Base-by-base conservation (phyloP, 2,329 filamentous ascomycete species). In the Aspergillus sp. region DNA sequence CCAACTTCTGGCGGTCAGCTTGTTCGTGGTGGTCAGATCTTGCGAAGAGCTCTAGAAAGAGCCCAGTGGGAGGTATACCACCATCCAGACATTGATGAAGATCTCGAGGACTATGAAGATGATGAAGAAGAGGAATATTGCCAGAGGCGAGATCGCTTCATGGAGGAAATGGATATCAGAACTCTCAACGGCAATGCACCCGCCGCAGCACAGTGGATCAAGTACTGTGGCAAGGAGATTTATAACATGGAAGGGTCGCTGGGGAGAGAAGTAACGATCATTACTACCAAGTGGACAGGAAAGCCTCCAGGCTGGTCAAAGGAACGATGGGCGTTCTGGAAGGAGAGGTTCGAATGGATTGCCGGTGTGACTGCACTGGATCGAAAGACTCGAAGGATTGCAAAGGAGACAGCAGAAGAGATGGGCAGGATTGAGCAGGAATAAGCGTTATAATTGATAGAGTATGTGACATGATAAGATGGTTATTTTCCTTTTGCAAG, bases 301-400 rank as follows among this genome's bases (percentile, higher is more conserved):
- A 8, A 11, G 5, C 19, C 5, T 27, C 19, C 19, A 19, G 42
- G 36, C 2, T 48, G 42, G 45, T 38, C 39, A 11, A 45, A 37
- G 28, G 39, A 48, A 11, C 35, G 42, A 29, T 45, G 45, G 45
- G 39, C n/a, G 8, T 45, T 45, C 11, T 48, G 45, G 45, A 33
- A 37, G 9, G 12, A 42, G n/a, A 36, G 45, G 19, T 38, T 45
- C 13, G 30, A 31, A 11, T 48, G 42, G 45, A 32, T 42, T 6
- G n/a, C 19, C 19, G 19, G 19, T 19, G 19, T 19, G 19, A 19
- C 19, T 19, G 19, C 19, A 19, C 19, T 19, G 19, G 19, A 19
- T 19, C 19, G 19, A 19, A 19, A 19, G 19, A 19, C 19, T 4
- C 19, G 19, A 19, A 19, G 19, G 19, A 19, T 19, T 19, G 19